Evolutionary conservation across 2,329 filamentous ascomycete species (phyloP).

Genomic region (Beauveria asiatica): DNA sequence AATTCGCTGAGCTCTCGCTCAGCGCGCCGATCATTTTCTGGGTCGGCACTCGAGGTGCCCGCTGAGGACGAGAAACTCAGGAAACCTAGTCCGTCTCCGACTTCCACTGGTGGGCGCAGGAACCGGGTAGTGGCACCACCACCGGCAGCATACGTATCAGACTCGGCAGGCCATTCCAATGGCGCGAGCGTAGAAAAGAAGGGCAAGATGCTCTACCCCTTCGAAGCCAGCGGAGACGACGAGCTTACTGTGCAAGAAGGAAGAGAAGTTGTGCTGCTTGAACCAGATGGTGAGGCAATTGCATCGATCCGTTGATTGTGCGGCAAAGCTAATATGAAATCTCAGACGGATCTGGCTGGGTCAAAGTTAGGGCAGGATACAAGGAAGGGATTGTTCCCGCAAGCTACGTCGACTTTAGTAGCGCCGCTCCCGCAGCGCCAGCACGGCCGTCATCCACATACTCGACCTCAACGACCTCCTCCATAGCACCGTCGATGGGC

Average conservation of each 20-base stretch:
- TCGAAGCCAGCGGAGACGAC: constrained; percentile 70
- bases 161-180: constrained; percentile 45
- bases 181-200: constrained; percentile 37
- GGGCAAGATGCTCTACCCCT: constrained; percentile 84
- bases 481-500: constrained; percentile 24
- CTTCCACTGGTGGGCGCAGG: constrained; percentile 33
- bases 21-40: constrained; percentile 67
- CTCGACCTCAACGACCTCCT: constrained; percentile 54
- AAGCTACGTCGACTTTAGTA: constrained; percentile 66
- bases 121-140: constrained; percentile 81
- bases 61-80: background rate
- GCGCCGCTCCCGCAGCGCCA: constrained; percentile 35
- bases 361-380: constrained; percentile 67
- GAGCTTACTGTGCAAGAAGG: constrained; percentile 77
- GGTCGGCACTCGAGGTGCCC: constrained; percentile 34
- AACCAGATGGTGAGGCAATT: constrained; percentile 69
- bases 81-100: constrained; percentile 7
- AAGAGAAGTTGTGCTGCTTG: constrained; percentile 66
- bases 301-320: background rate
- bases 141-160: constrained; percentile 68
- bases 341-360: constrained; percentile 87
- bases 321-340: constrained; percentile 13
- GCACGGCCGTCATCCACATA: constrained; percentile 66
- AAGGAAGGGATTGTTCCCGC: constrained; percentile 82
- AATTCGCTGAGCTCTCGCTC: constrained; percentile 81